Evolutionary conservation across 257 asterid species (phyloP).

Genomic region (Oldenlandia corymbosa): DNA sequence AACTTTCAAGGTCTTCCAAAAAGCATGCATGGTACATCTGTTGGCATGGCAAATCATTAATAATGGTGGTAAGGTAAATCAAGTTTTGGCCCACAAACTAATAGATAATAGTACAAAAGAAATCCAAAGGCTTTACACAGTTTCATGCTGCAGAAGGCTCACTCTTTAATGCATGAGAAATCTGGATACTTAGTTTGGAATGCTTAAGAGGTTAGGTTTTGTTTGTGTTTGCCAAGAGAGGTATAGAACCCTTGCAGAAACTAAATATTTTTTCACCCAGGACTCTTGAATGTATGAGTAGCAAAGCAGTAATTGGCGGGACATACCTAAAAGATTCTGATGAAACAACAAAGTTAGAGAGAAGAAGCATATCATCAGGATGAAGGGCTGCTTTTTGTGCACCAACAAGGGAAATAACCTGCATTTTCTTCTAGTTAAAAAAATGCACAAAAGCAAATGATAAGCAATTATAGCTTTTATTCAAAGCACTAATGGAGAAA

Average conservation of each 20-base stretch:
- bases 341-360: slow-evolving; percentile 86
- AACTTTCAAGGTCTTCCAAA: neutral
- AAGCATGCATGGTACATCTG: neutral
- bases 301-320: neutral
- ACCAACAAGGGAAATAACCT: slow-evolving; percentile 95
- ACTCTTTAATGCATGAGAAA: neutral
- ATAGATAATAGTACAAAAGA: neutral
- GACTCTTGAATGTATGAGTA: neutral
- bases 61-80: neutral
- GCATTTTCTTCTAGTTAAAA: slow-evolving; percentile 26
- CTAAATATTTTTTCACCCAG: neutral
- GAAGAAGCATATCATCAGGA: slow-evolving; percentile 89
- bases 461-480: neutral
- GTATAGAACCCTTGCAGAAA: too few relatives aligned
- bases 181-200: neutral
- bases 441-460: neutral
- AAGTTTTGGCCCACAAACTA: neutral
- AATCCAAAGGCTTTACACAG: neutral
- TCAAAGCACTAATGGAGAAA: slow-evolving; percentile 6
- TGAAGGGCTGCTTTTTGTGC: slow-evolving; percentile 91
- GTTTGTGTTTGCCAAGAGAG: neutral
- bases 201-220: neutral
- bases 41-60: neutral
- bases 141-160: neutral
- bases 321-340: slow-evolving; percentile 90